Evolutionary conservation across 495 filamentous ascomycete species (phyloP).

Genomic region (Amniculicola lignicola): DNA sequence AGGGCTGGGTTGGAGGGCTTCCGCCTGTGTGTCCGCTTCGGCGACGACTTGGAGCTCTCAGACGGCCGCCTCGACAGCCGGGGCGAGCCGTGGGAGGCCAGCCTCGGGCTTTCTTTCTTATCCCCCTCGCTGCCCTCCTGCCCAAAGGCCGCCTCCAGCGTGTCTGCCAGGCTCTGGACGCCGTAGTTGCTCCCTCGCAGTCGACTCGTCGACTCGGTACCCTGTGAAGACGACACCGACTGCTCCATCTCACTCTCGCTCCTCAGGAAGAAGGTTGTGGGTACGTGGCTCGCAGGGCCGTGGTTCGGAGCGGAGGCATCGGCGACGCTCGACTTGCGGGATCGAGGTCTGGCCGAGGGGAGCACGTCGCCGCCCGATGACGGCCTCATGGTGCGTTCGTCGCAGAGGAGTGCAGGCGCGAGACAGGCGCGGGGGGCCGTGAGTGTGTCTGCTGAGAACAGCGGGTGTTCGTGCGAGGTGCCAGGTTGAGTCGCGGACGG

Average conservation of each 20-base stretch:
- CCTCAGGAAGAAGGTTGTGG: conserved; percentile 42
- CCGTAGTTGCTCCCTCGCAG: conserved; percentile 47
- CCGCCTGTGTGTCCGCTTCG: conserved; percentile 22
- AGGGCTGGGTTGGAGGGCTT: conserved; percentile 26
- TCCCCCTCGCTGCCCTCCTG: conserved; percentile 34
- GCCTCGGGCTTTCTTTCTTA: conserved; percentile 24
- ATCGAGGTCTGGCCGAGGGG: conserved; percentile 17
- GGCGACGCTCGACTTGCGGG: conserved; percentile 34
- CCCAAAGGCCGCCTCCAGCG: conserved; percentile 43
- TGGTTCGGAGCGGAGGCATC: conserved; percentile 14
- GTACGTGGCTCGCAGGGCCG: conserved; percentile 33
- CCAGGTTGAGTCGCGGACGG: background rate
- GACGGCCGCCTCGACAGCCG: background rate
- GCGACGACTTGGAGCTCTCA: conserved; percentile 32
- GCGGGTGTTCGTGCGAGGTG: background rate
- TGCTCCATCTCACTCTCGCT: conserved; percentile 42
- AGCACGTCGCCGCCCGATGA: conserved; percentile 29
- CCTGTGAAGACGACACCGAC: conserved; percentile 8
- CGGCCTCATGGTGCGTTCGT: conserved; percentile 20
- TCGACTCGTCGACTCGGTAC: conserved; percentile 1
- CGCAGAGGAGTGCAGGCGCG: no score
- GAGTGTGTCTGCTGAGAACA: no score
- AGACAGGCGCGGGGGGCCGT: no score
- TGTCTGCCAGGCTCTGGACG: conserved; percentile 62
- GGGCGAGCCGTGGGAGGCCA: conserved; percentile 1